Evolutionary conservation across 176 grass and related monocot genomes (phyloP), one percentile per base, ranked within the genome.

Genomic region (Neostapfia colusana): DNA sequence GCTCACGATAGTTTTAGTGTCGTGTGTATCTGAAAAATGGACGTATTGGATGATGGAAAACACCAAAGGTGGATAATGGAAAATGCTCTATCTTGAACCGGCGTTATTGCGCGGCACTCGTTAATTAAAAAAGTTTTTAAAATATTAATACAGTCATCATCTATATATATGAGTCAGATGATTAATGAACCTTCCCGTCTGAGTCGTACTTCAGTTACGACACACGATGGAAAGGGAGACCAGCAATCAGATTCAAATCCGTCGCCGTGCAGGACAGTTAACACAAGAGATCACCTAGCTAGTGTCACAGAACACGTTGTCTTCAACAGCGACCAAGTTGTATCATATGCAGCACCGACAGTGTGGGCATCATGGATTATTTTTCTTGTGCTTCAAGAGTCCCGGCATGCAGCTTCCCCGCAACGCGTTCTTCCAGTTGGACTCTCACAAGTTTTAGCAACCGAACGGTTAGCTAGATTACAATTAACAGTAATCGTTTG

Each of bases 361-460:
- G 66, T 24, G 50, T 48, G 63, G 61, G 51, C 63, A 26, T 13
- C 43, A 54, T 42, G 57, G 15, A 24, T 46, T n/a, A 43, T 37
- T 21, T 63, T 20, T 83, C 86, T 74, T 88, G 81, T 75, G 63
- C 61, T 74, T 79, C 73, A 82, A 89, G 86, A 70, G 34, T 73
- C 26, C 45, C 62, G 17, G 51, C n/a, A n/a, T n/a, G n/a, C 77
- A 41, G 78, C 82, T 82, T 86, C 73, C 78, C 62, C 79, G 78
- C 51, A 80, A 81, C 67, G 82, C 65, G 58, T 81, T 26, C 64
- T 57, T 6, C 21, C 55, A 26, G 4, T 61, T 66, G 37, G 68
- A 61, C 49, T 65, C 35, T 72, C 74, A 87, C 83, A 85, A 86
- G 79, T 86, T 82, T 86, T 68, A 24, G 66, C 88, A 73, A 82